Evolutionary conservation across 805 yeast genomes (phyloP), one percentile per base, ranked within the genome.

Genomic region (Maudiozyma serrabonitensis): DNA sequence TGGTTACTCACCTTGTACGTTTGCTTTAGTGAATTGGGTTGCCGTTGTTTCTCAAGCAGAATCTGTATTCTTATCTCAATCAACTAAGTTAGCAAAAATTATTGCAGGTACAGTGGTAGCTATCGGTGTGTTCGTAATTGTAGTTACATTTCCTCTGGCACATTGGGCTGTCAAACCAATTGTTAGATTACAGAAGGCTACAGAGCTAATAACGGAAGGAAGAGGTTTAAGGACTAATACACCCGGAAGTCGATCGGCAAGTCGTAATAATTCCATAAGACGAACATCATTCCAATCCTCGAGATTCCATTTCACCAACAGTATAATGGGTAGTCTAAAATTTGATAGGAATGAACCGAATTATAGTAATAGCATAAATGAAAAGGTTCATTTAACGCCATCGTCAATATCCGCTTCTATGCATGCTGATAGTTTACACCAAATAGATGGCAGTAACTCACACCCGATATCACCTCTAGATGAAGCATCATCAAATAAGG

Each of bases 101-200:
- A 82, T 87, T 51, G 75, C 82, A 43, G 95, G 93, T 5, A 82
- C 86, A 1, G 87, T 86, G 23, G 70, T 89, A 38, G 95, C 86
- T 1, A 79, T 85, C 19, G 93, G 93, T 3, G 86, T 71, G 0
- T 76, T 84, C 53, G 79, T 87, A 72, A 80, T 86, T 55, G 52
- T 86, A 1, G 62, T 86, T n/a, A 87, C 96, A 0, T 77, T 88
- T 62, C 90, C 93, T 5, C 66, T 89, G 48, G 88, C 95, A 0
- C 88, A 86, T 51, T 84, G 81, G 72, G 88, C 90, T 35, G 90
- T 88, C 6, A 68, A 85, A 54, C 96, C 97, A 0, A 87, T 89
- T 50, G 76, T 87, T 41, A 75, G 81, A 50, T 71, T 89, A 41
- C 88, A 85, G 59, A 80, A 80, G 53, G 95, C 95, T 0, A 87